Evolutionary conservation across 1,284 basidiomycete species (phyloP).

Genomic region (Volvariella volvacea): DNA sequence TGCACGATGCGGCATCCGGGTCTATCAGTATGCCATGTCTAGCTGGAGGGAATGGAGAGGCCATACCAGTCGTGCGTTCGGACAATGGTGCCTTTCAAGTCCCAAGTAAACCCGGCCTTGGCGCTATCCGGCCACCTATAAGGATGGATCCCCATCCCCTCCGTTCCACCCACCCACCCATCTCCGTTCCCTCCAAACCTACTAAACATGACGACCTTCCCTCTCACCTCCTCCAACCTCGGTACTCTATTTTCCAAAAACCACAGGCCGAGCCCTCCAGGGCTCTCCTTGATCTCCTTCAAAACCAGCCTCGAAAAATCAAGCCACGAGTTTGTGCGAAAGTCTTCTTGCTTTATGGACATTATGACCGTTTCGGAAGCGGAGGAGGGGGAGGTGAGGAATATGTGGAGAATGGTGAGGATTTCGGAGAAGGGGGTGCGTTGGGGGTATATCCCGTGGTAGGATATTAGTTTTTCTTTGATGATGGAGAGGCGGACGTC

Average conservation of each 20-base stretch:
- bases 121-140: slow-evolving; percentile 75
- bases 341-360: slow-evolving; percentile 84
- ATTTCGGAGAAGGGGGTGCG: slow-evolving; percentile 60
- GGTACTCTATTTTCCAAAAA: slow-evolving; percentile 76
- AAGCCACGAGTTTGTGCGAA: slow-evolving; percentile 31
- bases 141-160: slow-evolving; percentile 78
- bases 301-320: slow-evolving; percentile 64
- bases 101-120: slow-evolving; percentile 69
- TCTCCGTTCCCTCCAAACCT: slow-evolving; percentile 67
- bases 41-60: background rate
- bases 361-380: slow-evolving; percentile 71
- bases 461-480: slow-evolving; percentile 59
- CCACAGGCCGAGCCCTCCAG: slow-evolving; percentile 65
- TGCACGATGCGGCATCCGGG: no score
- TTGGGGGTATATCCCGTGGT: slow-evolving; percentile 74
- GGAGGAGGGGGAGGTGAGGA: slow-evolving; percentile 53
- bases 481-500: slow-evolving; percentile 73
- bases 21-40: background rate
- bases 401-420: slow-evolving; percentile 52
- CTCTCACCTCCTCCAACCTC: slow-evolving; percentile 72
- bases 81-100: slow-evolving; percentile 60
- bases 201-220: slow-evolving; percentile 77
- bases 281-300: slow-evolving; percentile 49
- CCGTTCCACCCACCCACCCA: slow-evolving; percentile 57
- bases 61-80: slow-evolving; percentile 78